Percentiles rank a stretch among this genome's conserved stretches.
Conservation (phyloP, 345 rosid genomes). For the Eucalyptus microcorys region DNA sequence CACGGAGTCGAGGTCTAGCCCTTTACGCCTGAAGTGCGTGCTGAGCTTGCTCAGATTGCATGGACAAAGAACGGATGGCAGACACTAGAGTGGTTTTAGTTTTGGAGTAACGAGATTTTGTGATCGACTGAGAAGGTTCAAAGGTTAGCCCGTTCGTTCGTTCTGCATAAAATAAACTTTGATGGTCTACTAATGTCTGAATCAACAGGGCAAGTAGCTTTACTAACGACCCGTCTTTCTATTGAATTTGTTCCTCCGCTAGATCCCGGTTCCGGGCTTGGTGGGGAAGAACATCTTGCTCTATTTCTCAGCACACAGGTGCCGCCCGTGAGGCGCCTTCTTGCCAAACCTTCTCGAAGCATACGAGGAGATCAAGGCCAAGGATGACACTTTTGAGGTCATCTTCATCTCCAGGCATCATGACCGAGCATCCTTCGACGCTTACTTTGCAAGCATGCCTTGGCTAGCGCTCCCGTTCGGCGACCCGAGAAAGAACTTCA, state of each 20-base stretch:
- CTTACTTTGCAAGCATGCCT: slow-evolving; percentile 48
- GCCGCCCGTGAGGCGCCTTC: slow-evolving; percentile 50
- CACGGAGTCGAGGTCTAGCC: slow-evolving; percentile 58
- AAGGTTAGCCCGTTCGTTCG: slow-evolving; percentile 19
- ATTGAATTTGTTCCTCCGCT: background rate
- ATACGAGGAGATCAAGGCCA: slow-evolving; percentile 46
- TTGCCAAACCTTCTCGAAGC: slow-evolving; percentile 46
- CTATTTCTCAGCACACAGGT: slow-evolving; percentile 75
- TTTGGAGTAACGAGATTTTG: slow-evolving; percentile 46
- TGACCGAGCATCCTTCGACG: slow-evolving; percentile 37
- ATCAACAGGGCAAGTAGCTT: background rate
- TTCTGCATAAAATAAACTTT: background rate
- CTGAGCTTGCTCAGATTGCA: slow-evolving; percentile 12
- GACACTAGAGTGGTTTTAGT: slow-evolving; percentile 49
- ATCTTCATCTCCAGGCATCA: slow-evolving; percentile 45
- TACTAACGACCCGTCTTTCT: background rate
- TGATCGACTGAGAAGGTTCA: slow-evolving; percentile 35
- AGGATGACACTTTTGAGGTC: slow-evolving; percentile 35
- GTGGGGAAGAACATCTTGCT: slow-evolving; percentile 59
- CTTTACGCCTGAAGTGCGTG: slow-evolving; percentile 52
- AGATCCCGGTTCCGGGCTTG: slow-evolving; percentile 45
- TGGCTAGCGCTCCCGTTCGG: slow-evolving; percentile 70
- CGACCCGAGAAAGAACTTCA: slow-evolving; percentile 33
- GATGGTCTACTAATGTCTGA: background rate
- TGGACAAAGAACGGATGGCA: slow-evolving; percentile 38